Evolutionary conservation across 208 protist genomes (phyloP).

Genomic region (Crithidia brevicula): DNA sequence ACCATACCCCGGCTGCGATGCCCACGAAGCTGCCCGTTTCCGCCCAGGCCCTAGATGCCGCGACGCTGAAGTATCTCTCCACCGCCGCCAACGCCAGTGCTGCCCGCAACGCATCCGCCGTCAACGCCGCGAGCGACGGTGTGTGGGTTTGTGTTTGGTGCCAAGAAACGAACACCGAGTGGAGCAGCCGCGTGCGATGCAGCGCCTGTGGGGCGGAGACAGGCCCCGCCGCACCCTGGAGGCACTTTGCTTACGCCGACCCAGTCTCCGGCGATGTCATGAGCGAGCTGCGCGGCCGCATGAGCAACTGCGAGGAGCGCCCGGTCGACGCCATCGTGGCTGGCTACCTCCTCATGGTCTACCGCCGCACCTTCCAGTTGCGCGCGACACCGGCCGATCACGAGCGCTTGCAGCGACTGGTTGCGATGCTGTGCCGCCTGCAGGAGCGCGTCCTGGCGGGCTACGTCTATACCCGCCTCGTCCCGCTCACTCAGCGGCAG

Average conservation of each 20-base stretch:
- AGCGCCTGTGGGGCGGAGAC: constrained; percentile 79
- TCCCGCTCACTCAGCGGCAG: constrained; percentile 43
- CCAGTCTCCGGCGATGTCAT: constrained; percentile 51
- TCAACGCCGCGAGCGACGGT: constrained; percentile 31
- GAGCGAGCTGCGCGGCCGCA: constrained; percentile 70
- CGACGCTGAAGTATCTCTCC: constrained; percentile 22
- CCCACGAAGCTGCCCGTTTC: constrained; percentile 24
- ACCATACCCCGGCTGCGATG: neutral
- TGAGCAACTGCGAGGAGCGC: constrained; percentile 58
- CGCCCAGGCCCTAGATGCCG: constrained; percentile 22
- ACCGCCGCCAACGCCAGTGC: constrained; percentile 6
- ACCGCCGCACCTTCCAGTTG: constrained; percentile 76
- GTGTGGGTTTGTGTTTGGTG: constrained; percentile 88
- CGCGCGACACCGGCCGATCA: constrained; percentile 74
- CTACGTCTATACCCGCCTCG: constrained; percentile 79
- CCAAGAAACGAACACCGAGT: constrained; percentile 71
- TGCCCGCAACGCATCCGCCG: neutral
- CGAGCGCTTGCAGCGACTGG: constrained; percentile 62
- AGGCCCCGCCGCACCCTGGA: constrained; percentile 75
- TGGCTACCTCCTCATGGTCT: constrained; percentile 85
- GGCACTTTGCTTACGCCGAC: constrained; percentile 67
- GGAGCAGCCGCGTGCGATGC: constrained; percentile 71
- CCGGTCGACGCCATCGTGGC: constrained; percentile 78
- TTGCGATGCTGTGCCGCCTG: constrained; percentile 57
- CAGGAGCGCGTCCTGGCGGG: constrained; percentile 84